These are phyloP conservation scores for Aspergillus piperis DNA, from an alignment of 2,329 filamentous ascomycete genomes.

Conservation along the genomic window DNA sequence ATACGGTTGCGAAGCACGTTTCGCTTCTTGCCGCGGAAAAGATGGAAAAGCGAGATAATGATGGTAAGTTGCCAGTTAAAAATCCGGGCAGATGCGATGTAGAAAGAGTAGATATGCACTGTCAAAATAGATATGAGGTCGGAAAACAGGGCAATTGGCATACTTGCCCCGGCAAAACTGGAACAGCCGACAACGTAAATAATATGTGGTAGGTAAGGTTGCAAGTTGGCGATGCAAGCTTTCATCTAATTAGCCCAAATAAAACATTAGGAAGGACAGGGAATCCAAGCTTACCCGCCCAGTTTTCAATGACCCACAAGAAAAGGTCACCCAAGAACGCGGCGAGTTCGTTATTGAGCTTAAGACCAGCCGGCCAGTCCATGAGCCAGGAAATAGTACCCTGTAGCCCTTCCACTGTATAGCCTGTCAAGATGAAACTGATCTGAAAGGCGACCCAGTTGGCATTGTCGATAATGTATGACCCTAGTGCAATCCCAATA, in stretches of 20 bases:
- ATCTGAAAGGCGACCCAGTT: conserved; percentile 80
- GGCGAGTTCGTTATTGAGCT: conserved; percentile 90
- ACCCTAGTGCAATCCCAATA: conserved; percentile 93
- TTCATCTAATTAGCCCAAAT: conserved; percentile 17
- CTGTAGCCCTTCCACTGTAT: conserved; percentile 85
- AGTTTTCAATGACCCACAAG: conserved; percentile 97
- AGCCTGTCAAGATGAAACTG: conserved; percentile 71
- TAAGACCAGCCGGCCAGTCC: conserved; percentile 91
- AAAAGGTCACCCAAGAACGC: conserved; percentile 95
- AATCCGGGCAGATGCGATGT: conserved; percentile 92
- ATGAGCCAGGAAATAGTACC: conserved; percentile 93
- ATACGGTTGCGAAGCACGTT: conserved; percentile 97
- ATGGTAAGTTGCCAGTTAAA: conserved; percentile 99
- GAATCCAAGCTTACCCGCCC: conserved; percentile 65
- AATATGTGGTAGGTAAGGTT: conserved; percentile 78
- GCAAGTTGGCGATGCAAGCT: conserved; percentile 75
- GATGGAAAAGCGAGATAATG: conserved; percentile 94
- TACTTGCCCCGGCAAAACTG: conserved; percentile 91
- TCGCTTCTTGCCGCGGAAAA: conserved; percentile 97
- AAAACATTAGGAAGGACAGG: not conserved
- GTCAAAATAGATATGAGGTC: conserved; percentile 90
- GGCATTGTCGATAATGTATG: conserved; percentile 95
- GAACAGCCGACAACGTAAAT: conserved; percentile 94
- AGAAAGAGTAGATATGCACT: conserved; percentile 96
- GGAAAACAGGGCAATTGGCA: conserved; percentile 94